phyloP scores from a whole-genome alignment of 177 flowering plant species.

The Vitis hybrid region DNA sequence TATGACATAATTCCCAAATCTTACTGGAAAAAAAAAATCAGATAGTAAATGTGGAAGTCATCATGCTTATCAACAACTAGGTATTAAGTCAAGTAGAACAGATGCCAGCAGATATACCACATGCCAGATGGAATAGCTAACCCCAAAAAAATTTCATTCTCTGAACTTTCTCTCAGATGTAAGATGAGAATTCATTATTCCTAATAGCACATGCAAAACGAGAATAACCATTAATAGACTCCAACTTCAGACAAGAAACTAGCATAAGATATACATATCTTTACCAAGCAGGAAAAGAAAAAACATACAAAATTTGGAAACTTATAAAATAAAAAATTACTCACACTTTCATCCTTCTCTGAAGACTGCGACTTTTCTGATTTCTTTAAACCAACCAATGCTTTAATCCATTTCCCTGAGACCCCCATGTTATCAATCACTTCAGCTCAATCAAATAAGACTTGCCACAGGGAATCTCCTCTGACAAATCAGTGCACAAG shows the following conservation, averaged over 20 bases:
- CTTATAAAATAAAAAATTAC: constrained; percentile 7
- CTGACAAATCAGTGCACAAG: constrained; percentile 1
- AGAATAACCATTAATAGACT: neutral
- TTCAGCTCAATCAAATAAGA: constrained; percentile 17
- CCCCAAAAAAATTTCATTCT: neutral
- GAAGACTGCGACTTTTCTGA: constrained; percentile 66
- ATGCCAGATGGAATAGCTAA: neutral
- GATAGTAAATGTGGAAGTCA: too few species aligned
- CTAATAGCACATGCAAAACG: neutral
- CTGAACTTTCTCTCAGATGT: neutral
- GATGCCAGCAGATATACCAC: neutral
- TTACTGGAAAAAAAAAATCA: neutral
- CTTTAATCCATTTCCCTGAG: constrained; percentile 81
- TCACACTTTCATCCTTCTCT: constrained; percentile 62
- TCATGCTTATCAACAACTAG: too few species aligned
- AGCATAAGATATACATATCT: neutral
- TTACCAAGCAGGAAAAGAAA: neutral
- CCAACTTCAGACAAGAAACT: neutral
- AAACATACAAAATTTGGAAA: neutral
- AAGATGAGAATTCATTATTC: neutral
- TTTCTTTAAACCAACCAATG: constrained; percentile 78
- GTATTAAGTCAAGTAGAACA: neutral
- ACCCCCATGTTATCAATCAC: constrained; percentile 62
- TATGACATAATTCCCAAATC: too few species aligned
- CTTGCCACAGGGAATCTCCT: constrained; percentile 29